Evolutionary conservation across 2,329 filamentous ascomycete species (phyloP), one percentile per base, ranked within the genome.

Genomic region (Fusarium incarnatum): DNA sequence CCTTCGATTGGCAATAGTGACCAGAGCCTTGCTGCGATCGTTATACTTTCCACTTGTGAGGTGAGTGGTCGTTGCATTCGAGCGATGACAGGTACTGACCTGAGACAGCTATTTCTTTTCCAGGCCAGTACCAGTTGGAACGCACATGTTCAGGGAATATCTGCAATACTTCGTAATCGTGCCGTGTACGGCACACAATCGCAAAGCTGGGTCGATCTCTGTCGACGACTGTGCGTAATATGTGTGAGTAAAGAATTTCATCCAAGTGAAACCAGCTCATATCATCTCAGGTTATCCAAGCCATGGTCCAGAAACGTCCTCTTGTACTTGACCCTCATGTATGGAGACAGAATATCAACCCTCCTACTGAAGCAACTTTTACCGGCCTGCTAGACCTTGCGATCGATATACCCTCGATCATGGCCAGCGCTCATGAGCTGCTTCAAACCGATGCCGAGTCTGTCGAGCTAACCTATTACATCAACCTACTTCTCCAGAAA

Each of bases 41-140:
- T 65, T 0, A 34, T 65, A 2, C 46, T 65, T 6, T 65, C 62
- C 2, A 65, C 62, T 0, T 65, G 62, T 13, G 62, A 65, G 28
- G 60, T 57, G 2, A n/a, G 59, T 30, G 28, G 28, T 30, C 28
- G 15, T 30, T 4, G 28, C 28, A 30, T 15, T 15, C 28, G 7
- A 30, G 6, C 15, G 6, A 30, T 15, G 28, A 4, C 28, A 30
- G 3, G 1, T 13, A 9, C n/a, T 63, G 4, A 63, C 4, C 0
- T 0, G 1, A 0, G 12, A 1, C 6, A 63, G 52, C 27, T 65
- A 0, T 65, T 65, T 18, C 18, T 65, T 0, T 65, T 65, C 4
- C 53, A 44, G 5, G 20, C 32, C 5, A 65, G 60, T 15, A 37
- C 41, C 0, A 65, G 53, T 1, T 65, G 62, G 62, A 47, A 60